These are phyloP conservation scores for Podospora anserina DNA, from an alignment of 495 filamentous ascomycete species.

Conservation along the genomic window DNA sequence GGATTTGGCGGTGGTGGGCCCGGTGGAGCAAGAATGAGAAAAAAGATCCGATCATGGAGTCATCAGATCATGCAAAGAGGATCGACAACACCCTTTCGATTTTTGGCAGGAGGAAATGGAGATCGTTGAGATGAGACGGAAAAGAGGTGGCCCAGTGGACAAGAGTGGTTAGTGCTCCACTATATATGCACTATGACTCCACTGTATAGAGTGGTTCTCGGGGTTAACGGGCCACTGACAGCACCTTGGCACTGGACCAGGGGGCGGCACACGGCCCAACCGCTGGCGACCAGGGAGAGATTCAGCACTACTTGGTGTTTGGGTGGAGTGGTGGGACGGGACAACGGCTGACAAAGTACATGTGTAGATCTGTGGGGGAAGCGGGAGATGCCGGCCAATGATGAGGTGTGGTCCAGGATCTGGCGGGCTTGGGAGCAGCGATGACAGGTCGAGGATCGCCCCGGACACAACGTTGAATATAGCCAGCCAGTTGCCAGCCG, in stretches of 20 bases:
- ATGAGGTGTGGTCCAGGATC: neutral
- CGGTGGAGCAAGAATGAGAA: neutral
- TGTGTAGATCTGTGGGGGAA: constrained; percentile 8
- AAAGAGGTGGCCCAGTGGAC: constrained; percentile 2
- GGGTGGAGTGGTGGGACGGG: neutral
- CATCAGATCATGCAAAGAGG: constrained; percentile 8
- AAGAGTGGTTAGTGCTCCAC: neutral
- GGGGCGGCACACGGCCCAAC: neutral
- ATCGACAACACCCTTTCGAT: neutral
- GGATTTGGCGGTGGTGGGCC: neutral
- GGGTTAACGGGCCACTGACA: constrained; percentile 6
- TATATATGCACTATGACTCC: constrained; percentile 6
- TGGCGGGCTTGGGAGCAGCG: neutral
- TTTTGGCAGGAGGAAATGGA: constrained; percentile 4
- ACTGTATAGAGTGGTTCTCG: constrained; percentile 2
- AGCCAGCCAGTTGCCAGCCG: constrained; percentile 1
- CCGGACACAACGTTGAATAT: constrained; percentile 7
- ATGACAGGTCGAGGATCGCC: constrained; percentile 9
- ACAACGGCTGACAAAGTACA: neutral
- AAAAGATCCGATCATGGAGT: constrained; percentile 11
- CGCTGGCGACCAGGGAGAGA: neutral
- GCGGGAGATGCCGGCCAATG: constrained; percentile 3
- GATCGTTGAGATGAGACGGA: constrained; percentile 5
- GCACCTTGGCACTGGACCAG: neutral
- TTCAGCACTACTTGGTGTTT: neutral